phyloP scores from a whole-genome alignment of 345 rosid species.

The Salix caprea region DNA sequence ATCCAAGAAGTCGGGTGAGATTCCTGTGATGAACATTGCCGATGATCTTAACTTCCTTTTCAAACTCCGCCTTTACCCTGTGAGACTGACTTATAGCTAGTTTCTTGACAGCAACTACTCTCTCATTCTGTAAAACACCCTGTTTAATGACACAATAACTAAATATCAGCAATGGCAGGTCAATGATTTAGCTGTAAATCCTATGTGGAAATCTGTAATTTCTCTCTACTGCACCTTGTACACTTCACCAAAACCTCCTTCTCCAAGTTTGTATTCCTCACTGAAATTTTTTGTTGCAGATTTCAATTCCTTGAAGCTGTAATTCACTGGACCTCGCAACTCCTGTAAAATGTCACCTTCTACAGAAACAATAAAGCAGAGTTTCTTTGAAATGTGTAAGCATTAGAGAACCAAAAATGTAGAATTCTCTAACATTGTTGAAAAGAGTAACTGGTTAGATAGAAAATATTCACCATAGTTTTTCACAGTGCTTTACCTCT shows the following conservation, averaged over 20 bases:
- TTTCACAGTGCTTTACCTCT: slow-evolving; percentile 20
- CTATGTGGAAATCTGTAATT: neutral
- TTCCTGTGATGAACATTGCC: slow-evolving; percentile 54
- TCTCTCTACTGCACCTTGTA: slow-evolving; percentile 31
- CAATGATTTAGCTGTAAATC: too few species aligned
- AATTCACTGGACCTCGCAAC: slow-evolving; percentile 40
- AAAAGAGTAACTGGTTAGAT: too few species aligned
- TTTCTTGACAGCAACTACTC: slow-evolving; percentile 50
- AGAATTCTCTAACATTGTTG: too few species aligned
- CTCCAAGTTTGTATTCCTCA: slow-evolving; percentile 40
- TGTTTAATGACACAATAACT: slow-evolving; percentile 4
- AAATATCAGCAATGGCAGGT: neutral
- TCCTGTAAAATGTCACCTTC: slow-evolving; percentile 35
- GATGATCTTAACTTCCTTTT: slow-evolving; percentile 41
- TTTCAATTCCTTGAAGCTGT: slow-evolving; percentile 38
- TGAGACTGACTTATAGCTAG: slow-evolving; percentile 24
- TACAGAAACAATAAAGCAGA: neutral
- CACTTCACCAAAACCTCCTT: slow-evolving; percentile 50
- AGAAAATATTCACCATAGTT: neutral
- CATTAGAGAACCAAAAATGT: too few species aligned
- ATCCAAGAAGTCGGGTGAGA: slow-evolving; percentile 44
- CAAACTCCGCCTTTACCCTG: slow-evolving; percentile 36
- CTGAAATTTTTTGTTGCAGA: slow-evolving; percentile 35
- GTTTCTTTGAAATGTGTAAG: too few species aligned
- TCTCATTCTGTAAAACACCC: slow-evolving; percentile 44